Percentiles rank a stretch among this genome's conserved stretches.
phyloP scores from a whole-genome alignment of 768 basidiomycete species.

The Lepiota brunneoincarnata region DNA sequence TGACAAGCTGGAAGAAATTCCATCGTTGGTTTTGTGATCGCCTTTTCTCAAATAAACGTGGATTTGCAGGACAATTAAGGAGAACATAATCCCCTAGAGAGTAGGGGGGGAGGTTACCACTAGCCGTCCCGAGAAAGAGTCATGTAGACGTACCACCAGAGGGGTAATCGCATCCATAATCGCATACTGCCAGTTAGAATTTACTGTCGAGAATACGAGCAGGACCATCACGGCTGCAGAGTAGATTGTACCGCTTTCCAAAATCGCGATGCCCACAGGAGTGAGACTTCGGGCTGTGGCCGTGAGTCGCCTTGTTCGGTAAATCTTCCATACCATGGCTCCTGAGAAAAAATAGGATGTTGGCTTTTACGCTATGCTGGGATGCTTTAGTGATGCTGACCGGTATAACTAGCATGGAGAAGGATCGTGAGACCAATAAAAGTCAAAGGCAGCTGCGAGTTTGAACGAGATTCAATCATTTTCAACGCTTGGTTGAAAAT shows the following conservation, averaged over 20 bases:
- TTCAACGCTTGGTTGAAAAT: too few relatives aligned
- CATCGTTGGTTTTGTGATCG: neutral
- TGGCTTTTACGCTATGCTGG: neutral
- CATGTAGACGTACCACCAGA: neutral
- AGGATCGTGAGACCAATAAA: neutral
- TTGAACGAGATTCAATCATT: too few relatives aligned
- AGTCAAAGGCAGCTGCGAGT: neutral
- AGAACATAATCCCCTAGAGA: constrained; percentile 4
- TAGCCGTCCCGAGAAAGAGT: neutral
- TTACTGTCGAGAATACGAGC: neutral
- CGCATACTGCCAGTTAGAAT: neutral
- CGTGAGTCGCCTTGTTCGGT: neutral
- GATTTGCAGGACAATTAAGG: neutral
- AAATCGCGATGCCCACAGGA: neutral
- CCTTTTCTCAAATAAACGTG: neutral
- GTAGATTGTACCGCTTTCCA: neutral
- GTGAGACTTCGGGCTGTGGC: neutral
- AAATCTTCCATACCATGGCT: neutral
- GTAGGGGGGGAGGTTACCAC: neutral
- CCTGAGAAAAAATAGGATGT: neutral
- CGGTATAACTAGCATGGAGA: neutral
- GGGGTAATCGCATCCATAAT: neutral
- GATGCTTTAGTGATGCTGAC: neutral
- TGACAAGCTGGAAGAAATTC: neutral
- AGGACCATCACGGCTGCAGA: neutral